These are phyloP conservation scores for Populus hybrid DNA, from an alignment of 441 rosid species.

Conservation along the genomic window DNA sequence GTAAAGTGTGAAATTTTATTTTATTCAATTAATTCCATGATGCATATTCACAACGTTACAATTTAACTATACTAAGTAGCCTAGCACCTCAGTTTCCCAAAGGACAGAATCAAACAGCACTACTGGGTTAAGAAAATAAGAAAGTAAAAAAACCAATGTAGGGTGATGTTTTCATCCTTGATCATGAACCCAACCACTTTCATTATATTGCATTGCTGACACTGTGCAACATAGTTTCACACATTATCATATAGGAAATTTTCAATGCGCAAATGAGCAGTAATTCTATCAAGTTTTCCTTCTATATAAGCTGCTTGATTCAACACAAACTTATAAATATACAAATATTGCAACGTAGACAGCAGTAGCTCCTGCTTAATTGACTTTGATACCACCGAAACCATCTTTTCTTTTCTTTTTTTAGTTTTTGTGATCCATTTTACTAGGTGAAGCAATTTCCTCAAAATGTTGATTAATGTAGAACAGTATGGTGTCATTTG, in stretches of 20 bases:
- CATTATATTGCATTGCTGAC: neutral
- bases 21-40: neutral
- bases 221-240: neutral
- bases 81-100: neutral
- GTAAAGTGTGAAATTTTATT: slow-evolving; percentile 1
- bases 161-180: neutral
- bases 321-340: neutral
- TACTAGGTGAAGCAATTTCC: neutral
- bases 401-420: neutral
- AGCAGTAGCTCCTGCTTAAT: neutral
- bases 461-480: neutral
- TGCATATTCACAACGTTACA: too few relatives aligned
- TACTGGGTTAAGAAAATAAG: neutral
- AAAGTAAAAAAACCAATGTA: neutral
- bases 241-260: neutral
- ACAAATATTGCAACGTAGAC: neutral
- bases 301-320: neutral
- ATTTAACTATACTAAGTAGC: neutral
- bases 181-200: neutral
- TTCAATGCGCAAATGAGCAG: neutral
- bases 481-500: neutral
- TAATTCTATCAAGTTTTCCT: neutral
- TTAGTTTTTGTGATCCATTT: neutral
- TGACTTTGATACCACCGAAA: neutral
- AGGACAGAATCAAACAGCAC: neutral